Evolutionary conservation across 2,329 filamentous ascomycete genomes (phyloP), one percentile per base, ranked within the genome.

Genomic region (Colletotrichum sp.): DNA sequence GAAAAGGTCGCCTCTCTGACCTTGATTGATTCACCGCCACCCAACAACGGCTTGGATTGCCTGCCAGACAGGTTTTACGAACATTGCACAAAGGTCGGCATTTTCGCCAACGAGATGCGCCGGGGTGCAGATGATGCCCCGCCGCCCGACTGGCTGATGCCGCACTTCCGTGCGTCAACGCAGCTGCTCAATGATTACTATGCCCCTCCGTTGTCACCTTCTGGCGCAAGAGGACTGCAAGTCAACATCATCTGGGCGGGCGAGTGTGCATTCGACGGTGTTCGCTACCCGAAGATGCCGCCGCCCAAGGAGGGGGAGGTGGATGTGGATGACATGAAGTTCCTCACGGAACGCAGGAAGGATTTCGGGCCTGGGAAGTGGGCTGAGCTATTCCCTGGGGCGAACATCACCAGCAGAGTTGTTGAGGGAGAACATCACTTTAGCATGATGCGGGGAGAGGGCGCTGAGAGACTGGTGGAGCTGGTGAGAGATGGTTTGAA

Each of bases 371-470:
- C 92, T 72, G 94, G 94, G 80, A 88, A 92, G 30, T 94, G 92
- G 92, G 92, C 91, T 28, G 90, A 93, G 82, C 91, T 92, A 34
- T 85, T 94, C 43, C 90, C 91, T 63, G 81, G 85, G 61, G 84
- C 89, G 67, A 92, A 92, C 82, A 92, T 94, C 84, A 86, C 87
- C 56, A 92, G 89, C 76, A 87, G 88, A 66, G 90, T 93, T 79
- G 93, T 94, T 90, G 90, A 90, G 16, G 93, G 92, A 3, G 94
- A 72, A 18, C 70, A 95, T 80, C 93, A 95, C 84, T 95, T 95
- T 84, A 91, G 89, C n/a, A 95, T 95, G 93, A 94, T 95, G 92
- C 91, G 93, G 81, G 92, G 91, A 74, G 81, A 86, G 3, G 64
- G 84, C 67, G 84, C 70, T 5, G 36, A 52, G 3, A 72, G 28